Evolutionary conservation across 768 basidiomycete genomes (phyloP), one percentile per base, ranked within the genome.

Genomic region (Boletus rex-veris): DNA sequence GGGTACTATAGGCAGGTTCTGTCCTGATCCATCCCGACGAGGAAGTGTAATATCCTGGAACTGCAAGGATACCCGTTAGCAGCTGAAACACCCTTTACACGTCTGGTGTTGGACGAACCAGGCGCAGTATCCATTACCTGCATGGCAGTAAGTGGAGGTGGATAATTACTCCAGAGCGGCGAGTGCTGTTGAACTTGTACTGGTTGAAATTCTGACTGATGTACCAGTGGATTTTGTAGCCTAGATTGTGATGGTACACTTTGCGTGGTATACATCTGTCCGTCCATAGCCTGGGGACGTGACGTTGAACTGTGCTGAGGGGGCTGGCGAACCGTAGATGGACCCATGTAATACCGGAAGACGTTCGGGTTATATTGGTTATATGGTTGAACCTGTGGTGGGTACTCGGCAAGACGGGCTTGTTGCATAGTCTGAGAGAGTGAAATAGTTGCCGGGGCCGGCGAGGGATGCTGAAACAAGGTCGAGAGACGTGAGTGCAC

Each of bases 341-440:
- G 43, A 5, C 52, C 45, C 12, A 10, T 4, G 18, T 63, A 53
- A 53, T 57, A 28, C n/a, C 15, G 52, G 11, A 56, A 51, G 31
- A 6, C 5, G 19, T 21, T n/a, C 11, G 53, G 18, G 7, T 54
- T 58, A 19, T 36, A 6, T 45, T 48, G 18, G 7, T 54, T 58
- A 19, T 36, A 6, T 45, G 50, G 55, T 16, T 45, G 58, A 18
- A 38, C 12, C 15, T 50, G 57, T 7, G 28, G 15, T 3, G 54
- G 19, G 35, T 42, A 14, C 8, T 43, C 43, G 42, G 15, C 16
- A 19, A 48, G 26, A 33, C 2, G 44, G 7, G 8, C 14, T 15
- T 60, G 61, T 33, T 53, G 64, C n/a, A 28, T n/a, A 10, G n/a
- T 33, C 39, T 54, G 63, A 50, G 50, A 45, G 10, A 7, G 24